Evolutionary conservation across 495 filamentous ascomycete genomes (phyloP).

Genomic region (Daldinia vernicosa): DNA sequence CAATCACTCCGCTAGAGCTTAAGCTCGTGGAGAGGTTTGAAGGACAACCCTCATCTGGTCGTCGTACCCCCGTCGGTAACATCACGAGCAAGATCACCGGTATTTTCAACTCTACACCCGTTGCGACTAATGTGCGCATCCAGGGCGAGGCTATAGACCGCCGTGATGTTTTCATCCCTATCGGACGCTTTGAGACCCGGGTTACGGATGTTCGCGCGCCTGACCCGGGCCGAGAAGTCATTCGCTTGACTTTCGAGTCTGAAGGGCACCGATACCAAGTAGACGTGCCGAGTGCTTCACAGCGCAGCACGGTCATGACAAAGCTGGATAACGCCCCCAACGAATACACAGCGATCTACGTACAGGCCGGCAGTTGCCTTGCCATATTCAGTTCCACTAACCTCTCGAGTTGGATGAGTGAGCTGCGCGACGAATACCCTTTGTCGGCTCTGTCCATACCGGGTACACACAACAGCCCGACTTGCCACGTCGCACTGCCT

Average conservation of each 20-base stretch:
- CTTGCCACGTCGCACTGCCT: conserved; percentile 81
- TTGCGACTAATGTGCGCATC: conserved; percentile 39
- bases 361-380: conserved; percentile 70
- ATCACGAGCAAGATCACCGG: conserved; percentile 63
- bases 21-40: conserved; percentile 79
- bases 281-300: conserved; percentile 50
- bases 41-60: conserved; percentile 46
- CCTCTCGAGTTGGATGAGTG: conserved; percentile 81
- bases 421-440: conserved; percentile 70
- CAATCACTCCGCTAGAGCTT: conserved; percentile 74
- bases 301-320: conserved; percentile 49
- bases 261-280: conserved; percentile 51
- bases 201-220: conserved; percentile 49
- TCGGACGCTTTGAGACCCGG: conserved; percentile 52
- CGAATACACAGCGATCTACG: conserved; percentile 78
- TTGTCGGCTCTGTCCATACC: conserved; percentile 89
- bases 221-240: conserved; percentile 48
- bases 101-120: conserved; percentile 45
- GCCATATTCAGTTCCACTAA: conserved; percentile 77
- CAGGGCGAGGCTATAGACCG: conserved; percentile 39
- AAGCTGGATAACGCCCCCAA: conserved; percentile 43
- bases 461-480: conserved; percentile 94
- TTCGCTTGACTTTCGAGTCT: conserved; percentile 59
- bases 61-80: conserved; percentile 55
- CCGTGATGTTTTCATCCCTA: conserved; percentile 48